Conservation (phyloP, 495 filamentous ascomycete species). For the Annulohypoxylon nitens region DNA sequence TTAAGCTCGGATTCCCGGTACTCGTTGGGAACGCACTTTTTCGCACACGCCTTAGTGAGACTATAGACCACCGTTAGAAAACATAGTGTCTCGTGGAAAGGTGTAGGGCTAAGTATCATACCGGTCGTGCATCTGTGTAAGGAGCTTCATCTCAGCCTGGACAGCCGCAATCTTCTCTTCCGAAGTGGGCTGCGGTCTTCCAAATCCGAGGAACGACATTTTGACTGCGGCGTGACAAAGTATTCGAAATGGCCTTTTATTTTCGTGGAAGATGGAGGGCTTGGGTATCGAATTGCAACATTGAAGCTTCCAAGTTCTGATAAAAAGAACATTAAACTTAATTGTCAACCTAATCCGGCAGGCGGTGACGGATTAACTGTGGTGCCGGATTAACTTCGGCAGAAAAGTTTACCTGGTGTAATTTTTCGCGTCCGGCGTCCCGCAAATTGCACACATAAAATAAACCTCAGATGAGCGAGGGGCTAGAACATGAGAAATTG, state of each 20-base stretch:
- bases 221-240: slow-evolving; percentile 48
- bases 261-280: slow-evolving; percentile 27
- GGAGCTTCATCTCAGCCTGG: slow-evolving; percentile 93
- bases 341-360: slow-evolving; percentile 28
- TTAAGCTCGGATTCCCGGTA: slow-evolving; percentile 97
- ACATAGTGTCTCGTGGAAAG: background rate
- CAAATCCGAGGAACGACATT: slow-evolving; percentile 96
- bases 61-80: slow-evolving; percentile 59
- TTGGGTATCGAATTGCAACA: slow-evolving; percentile 9
- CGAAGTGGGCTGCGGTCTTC: slow-evolving; percentile 88
- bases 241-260: slow-evolving; percentile 18
- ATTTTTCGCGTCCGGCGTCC: background rate
- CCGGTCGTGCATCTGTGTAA: slow-evolving; percentile 97
- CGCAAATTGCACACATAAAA: background rate
- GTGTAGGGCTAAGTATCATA: slow-evolving; percentile 55
- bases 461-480: background rate
- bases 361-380: slow-evolving; percentile 48
- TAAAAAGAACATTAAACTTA: slow-evolving; percentile 34
- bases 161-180: slow-evolving; percentile 95
- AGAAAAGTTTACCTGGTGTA: slow-evolving; percentile 19
- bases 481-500: background rate
- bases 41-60: slow-evolving; percentile 85
- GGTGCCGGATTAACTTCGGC: slow-evolving; percentile 23
- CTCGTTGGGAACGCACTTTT: slow-evolving; percentile 89
- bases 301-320: slow-evolving; percentile 21